These are phyloP conservation scores for Halenospora varia DNA, from an alignment of 495 filamentous ascomycete genomes.

Conservation along the genomic window DNA sequence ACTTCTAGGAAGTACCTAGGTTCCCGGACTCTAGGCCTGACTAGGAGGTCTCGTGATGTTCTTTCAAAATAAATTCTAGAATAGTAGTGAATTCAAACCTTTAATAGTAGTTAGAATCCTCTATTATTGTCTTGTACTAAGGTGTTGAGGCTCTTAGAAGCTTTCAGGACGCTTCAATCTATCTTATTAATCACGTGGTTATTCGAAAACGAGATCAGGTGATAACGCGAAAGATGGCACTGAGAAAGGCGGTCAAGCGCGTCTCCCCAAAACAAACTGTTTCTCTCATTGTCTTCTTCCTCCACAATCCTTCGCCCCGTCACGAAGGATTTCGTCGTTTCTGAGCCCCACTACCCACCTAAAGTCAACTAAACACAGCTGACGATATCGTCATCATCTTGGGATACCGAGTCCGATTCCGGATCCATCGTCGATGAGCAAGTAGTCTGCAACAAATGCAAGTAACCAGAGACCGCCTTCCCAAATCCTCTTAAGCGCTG, in stretches of 20 bases:
- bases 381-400: neutral
- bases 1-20: too few species aligned
- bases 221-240: neutral
- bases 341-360: neutral
- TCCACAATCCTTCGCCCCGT: neutral
- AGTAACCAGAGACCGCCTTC: neutral
- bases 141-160: too few species aligned
- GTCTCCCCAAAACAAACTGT: neutral
- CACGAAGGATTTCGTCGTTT: neutral
- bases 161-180: neutral
- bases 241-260: neutral
- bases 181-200: neutral
- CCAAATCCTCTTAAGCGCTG: conserved; percentile 31
- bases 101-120: too few species aligned
- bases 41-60: too few species aligned
- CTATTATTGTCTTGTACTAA: neutral
- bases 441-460: neutral
- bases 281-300: neutral
- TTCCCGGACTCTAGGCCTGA: too few species aligned
- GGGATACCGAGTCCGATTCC: neutral
- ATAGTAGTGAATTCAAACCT: too few species aligned
- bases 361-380: neutral
- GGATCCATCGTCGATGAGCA: neutral
- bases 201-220: neutral
- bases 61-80: too few species aligned